Evolutionary conservation across 139 green algal genomes (phyloP).

Genomic region (Prasinococcaceae sp.): DNA sequence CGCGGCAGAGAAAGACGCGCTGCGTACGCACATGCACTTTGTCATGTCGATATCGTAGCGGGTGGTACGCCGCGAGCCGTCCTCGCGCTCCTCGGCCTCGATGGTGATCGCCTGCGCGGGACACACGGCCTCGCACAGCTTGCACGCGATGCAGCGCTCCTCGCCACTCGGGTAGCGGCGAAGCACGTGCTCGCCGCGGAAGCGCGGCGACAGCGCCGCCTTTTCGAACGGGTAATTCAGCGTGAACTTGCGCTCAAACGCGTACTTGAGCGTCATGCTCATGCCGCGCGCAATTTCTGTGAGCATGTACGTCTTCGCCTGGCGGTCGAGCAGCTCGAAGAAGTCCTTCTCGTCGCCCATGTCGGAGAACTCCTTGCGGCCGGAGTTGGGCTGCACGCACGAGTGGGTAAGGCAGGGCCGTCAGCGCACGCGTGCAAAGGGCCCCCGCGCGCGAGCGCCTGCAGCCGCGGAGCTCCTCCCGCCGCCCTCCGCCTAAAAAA

Average conservation of each 20-base stretch:
- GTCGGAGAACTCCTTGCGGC: too few relatives aligned
- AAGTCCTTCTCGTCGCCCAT: too few relatives aligned
- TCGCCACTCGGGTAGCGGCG: slow-evolving; percentile 91
- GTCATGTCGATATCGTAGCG: slow-evolving; percentile 99
- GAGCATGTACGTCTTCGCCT: slow-evolving; percentile 85
- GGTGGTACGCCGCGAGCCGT: slow-evolving; percentile 78
- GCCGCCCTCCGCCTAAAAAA: too few relatives aligned
- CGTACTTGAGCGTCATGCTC: slow-evolving; percentile 78
- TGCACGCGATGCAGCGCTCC: slow-evolving; percentile 99
- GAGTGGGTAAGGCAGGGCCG: too few relatives aligned
- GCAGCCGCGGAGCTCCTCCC: too few relatives aligned
- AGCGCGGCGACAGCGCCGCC: slow-evolving; percentile 76
- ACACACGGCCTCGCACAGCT: slow-evolving; percentile 90
- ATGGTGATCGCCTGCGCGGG: slow-evolving; percentile 95
- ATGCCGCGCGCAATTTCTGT: slow-evolving; percentile 87
- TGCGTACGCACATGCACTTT: slow-evolving; percentile 98
- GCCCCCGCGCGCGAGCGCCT: too few relatives aligned
- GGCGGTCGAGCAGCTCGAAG: slow-evolving; percentile 72
- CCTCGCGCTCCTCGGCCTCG: slow-evolving; percentile 96
- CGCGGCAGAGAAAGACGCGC: too few relatives aligned
- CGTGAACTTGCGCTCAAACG: slow-evolving; percentile 94
- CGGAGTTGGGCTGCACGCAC: too few relatives aligned
- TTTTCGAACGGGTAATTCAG: slow-evolving; percentile 99
- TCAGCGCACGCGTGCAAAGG: too few relatives aligned
- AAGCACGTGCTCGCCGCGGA: slow-evolving; percentile 96